These are phyloP conservation scores for Orbilia brochopaga DNA, from an alignment of 2,329 filamentous ascomycete genomes.

Conservation along the genomic window DNA sequence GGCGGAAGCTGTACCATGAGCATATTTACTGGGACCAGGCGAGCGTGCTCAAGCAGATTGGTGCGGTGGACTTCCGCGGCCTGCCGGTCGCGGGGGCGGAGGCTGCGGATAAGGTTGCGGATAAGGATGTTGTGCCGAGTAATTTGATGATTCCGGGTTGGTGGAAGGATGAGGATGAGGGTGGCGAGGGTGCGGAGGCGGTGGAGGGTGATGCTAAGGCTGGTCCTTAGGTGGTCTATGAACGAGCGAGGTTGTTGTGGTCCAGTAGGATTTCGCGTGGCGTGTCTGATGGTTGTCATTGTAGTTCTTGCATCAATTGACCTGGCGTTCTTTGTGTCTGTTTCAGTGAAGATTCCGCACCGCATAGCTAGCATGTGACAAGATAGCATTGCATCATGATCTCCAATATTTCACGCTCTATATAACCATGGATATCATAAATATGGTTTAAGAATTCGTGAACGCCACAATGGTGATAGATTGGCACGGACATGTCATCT, in stretches of 20 bases:
- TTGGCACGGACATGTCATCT: no score
- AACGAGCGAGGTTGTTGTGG: not conserved
- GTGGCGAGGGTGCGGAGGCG: not conserved
- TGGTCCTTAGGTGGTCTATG: not conserved
- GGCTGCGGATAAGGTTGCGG: constrained; percentile 52
- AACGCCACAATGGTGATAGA: no score
- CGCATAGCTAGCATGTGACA: no score
- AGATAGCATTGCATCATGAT: no score
- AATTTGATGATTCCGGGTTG: constrained; percentile 25
- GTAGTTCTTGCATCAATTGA: not conserved
- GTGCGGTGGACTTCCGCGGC: constrained; percentile 60
- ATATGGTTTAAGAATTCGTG: no score
- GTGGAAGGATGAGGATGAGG: constrained; percentile 7
- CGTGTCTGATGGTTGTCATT: not conserved
- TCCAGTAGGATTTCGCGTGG: not conserved
- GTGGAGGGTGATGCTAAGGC: not conserved
- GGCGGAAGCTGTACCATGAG: constrained; percentile 72
- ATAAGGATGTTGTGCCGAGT: constrained; percentile 35
- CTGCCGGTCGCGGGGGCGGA: constrained; percentile 53
- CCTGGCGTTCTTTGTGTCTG: no score
- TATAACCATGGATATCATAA: no score
- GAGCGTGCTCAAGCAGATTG: constrained; percentile 68
- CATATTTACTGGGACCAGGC: constrained; percentile 75
- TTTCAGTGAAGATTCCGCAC: no score
- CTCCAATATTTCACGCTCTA: no score